Evolutionary conservation across 1,284 basidiomycete species (phyloP), one percentile per base, ranked within the genome.

Genomic region (Ustanciosporium gigantosporum): DNA sequence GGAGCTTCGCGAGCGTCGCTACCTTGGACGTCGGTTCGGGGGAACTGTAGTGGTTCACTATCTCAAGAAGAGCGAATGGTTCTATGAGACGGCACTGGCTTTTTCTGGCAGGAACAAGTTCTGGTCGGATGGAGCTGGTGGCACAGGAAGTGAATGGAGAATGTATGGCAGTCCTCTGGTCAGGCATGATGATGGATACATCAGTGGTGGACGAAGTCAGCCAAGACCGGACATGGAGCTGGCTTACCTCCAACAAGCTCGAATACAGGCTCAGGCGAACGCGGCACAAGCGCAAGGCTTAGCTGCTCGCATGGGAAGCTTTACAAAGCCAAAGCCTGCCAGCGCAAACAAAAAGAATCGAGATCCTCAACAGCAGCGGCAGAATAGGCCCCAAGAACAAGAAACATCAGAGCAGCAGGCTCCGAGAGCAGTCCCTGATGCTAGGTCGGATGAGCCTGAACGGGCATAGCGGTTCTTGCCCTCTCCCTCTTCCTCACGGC

Each of bases 61-160:
- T 77, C 88, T 97, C 81, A 98, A 97, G 84, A 88, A 91, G 78
- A 86, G 90, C 68, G 88, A 90, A 80, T 98, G 93, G 94, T 97
- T 91, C 79, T 79, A 91, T 64, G 94, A 98, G 81, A 90, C 94
- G 1, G 89, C 90, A 14, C 79, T 92, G 15, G 91, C 91, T 17
- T 80, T 97, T 17, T 81, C 96, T 23, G 90, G 90, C 31, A 84
- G 86, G 6, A 84, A 87, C 13, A 87, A 89, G 48, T 74, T 77
- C 52, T 80, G 80, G 80, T 25, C 52, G 46, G 36, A 65, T 58
- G 65, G 75, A 24, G 61, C 66, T 14, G 70, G 70, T 1, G 70
- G 70, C 8, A 47, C 64, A 1, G 72, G 65, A 3, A 60, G 55
- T 42, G 65, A 67, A 19, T 74, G 66, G 67, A 47, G 73, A 25